Evolutionary conservation across 192 early-diverging fungal genomes (phyloP).

Genomic region (Podochytrium sp.): DNA sequence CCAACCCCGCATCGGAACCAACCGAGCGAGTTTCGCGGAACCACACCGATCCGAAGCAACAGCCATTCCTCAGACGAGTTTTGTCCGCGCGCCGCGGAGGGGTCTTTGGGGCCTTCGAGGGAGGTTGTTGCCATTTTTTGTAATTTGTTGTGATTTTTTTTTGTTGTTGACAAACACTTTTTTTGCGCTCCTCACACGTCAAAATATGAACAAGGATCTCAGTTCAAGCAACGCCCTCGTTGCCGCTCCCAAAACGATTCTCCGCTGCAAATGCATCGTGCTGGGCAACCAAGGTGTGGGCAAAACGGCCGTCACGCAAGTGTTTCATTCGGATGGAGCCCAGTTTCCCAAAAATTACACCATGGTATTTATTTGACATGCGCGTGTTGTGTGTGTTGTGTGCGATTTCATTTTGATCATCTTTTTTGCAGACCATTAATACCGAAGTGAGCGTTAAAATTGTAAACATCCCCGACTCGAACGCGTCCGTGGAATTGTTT

Average conservation of each 20-base stretch:
- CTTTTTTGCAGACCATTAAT: constrained; percentile 48
- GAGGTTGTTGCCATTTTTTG: constrained; percentile 21
- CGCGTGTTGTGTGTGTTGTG: neutral
- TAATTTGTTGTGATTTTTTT: too few relatives aligned
- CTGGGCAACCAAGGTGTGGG: constrained; percentile 50
- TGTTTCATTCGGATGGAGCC: constrained; percentile 50
- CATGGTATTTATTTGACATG: constrained; percentile 37
- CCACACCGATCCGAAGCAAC: constrained; percentile 53
- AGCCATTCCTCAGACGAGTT: constrained; percentile 54
- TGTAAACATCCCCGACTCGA: constrained; percentile 58
- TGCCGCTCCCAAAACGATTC: constrained; percentile 18
- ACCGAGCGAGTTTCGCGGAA: constrained; percentile 62
- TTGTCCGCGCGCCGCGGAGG: constrained; percentile 14
- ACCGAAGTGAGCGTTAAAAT: constrained; percentile 51
- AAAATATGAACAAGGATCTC: neutral
- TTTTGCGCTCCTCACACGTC: too few relatives aligned
- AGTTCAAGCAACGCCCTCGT: neutral
- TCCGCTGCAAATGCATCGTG: constrained; percentile 52
- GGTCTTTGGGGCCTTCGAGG: neutral
- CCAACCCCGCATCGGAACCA: constrained; percentile 68
- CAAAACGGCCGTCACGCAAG: constrained; percentile 47
- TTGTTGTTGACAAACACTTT: too few relatives aligned
- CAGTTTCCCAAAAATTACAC: constrained; percentile 47
- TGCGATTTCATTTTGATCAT: neutral
- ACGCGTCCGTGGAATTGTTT: constrained; percentile 52